Evolutionary conservation across 306 rosid species (phyloP).

Genomic region (Morella rubra): DNA sequence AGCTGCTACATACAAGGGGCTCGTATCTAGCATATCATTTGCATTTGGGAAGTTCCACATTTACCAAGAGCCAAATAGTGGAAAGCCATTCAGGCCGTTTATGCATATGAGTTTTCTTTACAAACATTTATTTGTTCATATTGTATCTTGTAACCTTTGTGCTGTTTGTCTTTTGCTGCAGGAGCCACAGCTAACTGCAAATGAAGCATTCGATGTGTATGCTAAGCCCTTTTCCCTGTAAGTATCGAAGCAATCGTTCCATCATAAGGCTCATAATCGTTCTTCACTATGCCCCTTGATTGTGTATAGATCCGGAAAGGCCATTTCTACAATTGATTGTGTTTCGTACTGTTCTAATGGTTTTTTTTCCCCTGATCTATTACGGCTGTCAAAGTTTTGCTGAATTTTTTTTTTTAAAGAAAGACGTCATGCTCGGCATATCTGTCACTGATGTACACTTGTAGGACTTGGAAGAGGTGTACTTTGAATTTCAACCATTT

Average conservation of each 20-base stretch:
- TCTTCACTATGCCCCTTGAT: neutral
- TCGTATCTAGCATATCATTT: neutral
- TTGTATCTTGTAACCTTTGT: neutral
- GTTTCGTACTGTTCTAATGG: neutral
- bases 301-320: constrained; percentile 5
- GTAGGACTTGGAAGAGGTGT: too few relatives aligned
- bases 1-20: neutral
- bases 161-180: constrained; percentile 5
- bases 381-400: neutral
- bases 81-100: neutral
- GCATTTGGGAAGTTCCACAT: neutral
- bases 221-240: constrained; percentile 38
- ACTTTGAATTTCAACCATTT: too few relatives aligned
- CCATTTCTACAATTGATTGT: constrained; percentile 1
- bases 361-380: too few relatives aligned
- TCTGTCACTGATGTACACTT: too few relatives aligned
- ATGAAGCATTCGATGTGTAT: constrained; percentile 39
- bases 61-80: neutral
- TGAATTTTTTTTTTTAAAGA: too few relatives aligned
- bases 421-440: too few relatives aligned
- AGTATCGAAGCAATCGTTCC: neutral
- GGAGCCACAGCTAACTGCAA: constrained; percentile 46
- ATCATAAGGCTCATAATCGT: neutral
- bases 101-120: neutral
- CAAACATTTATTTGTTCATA: neutral